Evolutionary conservation across 345 rosid species (phyloP).

Genomic region (Heritiera fomes): DNA sequence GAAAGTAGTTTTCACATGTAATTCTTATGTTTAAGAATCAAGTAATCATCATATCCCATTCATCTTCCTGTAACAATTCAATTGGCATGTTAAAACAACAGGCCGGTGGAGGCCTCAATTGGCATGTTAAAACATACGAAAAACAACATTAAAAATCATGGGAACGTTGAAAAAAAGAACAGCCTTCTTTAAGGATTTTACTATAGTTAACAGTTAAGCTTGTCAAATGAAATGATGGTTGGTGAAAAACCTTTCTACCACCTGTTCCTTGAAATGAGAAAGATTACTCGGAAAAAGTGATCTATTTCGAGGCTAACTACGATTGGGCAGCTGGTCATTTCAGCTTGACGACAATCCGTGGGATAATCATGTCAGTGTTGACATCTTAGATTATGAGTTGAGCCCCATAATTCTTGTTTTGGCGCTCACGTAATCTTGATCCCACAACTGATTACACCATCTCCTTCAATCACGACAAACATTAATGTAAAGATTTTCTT

Average conservation of each 20-base stretch:
- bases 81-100: too few species aligned
- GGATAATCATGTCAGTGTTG: slow-evolving; percentile 60
- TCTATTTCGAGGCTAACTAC: slow-evolving; percentile 20
- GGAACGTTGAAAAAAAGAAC: too few species aligned
- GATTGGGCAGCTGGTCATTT: slow-evolving; percentile 65
- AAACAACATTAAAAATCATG: not conserved
- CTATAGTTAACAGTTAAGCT: not conserved
- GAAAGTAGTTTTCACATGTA: too few species aligned
- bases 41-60: too few species aligned
- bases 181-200: slow-evolving; percentile 17
- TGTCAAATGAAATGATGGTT: slow-evolving; percentile 21
- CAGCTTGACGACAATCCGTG: slow-evolving; percentile 48
- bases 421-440: slow-evolving; percentile 35
- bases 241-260: slow-evolving; percentile 20
- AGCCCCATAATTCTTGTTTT: slow-evolving; percentile 21
- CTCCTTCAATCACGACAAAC: slow-evolving; percentile 52
- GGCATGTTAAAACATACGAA: not conserved
- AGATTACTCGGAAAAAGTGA: slow-evolving; percentile 38
- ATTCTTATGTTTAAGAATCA: too few species aligned
- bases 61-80: too few species aligned
- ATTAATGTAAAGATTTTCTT: not conserved
- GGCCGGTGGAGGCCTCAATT: too few species aligned
- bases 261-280: slow-evolving; percentile 23
- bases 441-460: slow-evolving; percentile 23
- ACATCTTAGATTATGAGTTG: slow-evolving; percentile 27